A percentile compares a stretch with the other conserved stretches of the same genome.
These are phyloP conservation scores for Cordyceps farinosa DNA, from an alignment of 2,329 filamentous ascomycete species.

Conservation along the genomic window DNA sequence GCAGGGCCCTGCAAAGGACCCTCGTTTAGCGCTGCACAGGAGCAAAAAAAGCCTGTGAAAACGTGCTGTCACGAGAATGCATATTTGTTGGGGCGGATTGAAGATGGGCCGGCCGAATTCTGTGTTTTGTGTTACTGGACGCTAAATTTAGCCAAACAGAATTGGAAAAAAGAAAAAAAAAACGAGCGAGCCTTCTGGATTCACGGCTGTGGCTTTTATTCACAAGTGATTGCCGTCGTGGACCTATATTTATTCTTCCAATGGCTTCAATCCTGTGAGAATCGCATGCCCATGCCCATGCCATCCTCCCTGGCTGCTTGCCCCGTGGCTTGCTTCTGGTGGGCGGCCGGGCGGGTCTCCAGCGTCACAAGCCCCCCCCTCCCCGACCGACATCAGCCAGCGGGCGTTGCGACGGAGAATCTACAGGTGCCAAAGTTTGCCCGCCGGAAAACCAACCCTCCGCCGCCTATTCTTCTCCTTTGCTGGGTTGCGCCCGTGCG, in stretches of 20 bases:
- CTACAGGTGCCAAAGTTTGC: not conserved
- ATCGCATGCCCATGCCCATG: not conserved
- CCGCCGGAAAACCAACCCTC: too few species aligned
- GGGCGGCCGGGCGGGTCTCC: not conserved
- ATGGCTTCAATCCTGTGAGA: too few species aligned
- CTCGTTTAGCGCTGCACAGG: not conserved
- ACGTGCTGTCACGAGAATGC: constrained; percentile 13
- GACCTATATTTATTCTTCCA: too few species aligned
- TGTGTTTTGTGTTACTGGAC: not conserved
- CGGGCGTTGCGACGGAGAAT: not conserved
- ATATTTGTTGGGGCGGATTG: constrained; percentile 16
- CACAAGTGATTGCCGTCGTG: too few species aligned
- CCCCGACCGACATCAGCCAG: not conserved
- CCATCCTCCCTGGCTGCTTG: too few species aligned
- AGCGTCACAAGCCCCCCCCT: not conserved
- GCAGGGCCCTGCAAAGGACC: not conserved
- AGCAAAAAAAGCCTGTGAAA: constrained; percentile 3
- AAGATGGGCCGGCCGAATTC: not conserved
- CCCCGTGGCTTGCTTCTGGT: not conserved
- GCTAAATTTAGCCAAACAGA: too few species aligned
- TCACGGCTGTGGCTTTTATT: too few species aligned
- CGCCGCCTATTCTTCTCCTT: not conserved
- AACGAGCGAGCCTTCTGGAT: too few species aligned
- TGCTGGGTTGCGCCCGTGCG: not conserved
- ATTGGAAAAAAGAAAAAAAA: not conserved